Conservation (phyloP, 352 stramenopile genomes). For the Phytophthora podocarpi region DNA sequence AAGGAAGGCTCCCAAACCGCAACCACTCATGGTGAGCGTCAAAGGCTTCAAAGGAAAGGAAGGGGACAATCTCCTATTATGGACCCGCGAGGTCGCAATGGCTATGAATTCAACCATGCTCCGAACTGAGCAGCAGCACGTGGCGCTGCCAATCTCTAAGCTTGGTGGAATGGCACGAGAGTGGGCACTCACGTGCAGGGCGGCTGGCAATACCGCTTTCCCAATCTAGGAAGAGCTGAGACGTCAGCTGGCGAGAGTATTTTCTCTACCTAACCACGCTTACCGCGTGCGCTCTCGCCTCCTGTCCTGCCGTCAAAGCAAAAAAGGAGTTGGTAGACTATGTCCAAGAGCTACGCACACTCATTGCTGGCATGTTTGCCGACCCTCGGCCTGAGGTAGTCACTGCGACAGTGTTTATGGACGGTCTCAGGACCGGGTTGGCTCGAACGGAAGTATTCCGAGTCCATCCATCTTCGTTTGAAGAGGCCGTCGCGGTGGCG, state of each 20-base stretch:
- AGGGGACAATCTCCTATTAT: constrained; percentile 18
- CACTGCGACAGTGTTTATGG: too few relatives aligned
- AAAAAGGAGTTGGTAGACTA: constrained; percentile 4
- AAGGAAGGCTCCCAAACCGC: too few relatives aligned
- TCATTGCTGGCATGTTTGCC: too few relatives aligned
- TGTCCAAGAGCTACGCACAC: constrained; percentile 11
- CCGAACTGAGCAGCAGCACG: constrained; percentile 10
- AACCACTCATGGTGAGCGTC: constrained; percentile 1
- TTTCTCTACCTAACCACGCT: too few relatives aligned
- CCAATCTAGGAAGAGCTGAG: constrained; percentile 11
- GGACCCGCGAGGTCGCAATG: too few relatives aligned
- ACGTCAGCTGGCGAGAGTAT: constrained; percentile 1
- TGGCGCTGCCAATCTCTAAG: constrained; percentile 21
- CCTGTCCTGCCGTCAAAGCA: background rate
- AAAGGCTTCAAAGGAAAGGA: constrained; percentile 8
- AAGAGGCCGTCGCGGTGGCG: too few relatives aligned
- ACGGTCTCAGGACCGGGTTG: too few relatives aligned
- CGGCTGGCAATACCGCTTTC: background rate
- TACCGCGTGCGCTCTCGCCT: constrained; percentile 13
- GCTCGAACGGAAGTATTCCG: too few relatives aligned
- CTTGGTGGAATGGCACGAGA: constrained; percentile 18
- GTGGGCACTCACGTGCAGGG: constrained; percentile 16
- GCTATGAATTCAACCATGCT: too few relatives aligned
- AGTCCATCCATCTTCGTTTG: too few relatives aligned
- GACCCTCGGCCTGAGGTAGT: too few relatives aligned